Evolutionary conservation across 192 early-diverging fungal species (phyloP), one percentile per base, ranked within the genome.

Genomic region (Dissophora ornata): DNA sequence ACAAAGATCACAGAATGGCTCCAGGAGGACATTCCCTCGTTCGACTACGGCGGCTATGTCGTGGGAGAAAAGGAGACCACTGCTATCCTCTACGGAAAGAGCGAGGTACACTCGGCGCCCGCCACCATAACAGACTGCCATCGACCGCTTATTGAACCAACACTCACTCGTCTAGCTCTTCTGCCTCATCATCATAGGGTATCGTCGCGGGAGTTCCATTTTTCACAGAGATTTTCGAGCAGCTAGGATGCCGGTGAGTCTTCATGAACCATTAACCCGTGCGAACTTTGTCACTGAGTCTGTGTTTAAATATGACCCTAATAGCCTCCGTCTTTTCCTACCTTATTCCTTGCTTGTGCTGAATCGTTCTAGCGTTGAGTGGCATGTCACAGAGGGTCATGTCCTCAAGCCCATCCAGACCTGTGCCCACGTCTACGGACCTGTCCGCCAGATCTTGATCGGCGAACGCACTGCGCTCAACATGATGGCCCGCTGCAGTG

Each of bases 11-110:
- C 89, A n/a, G 80, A 81, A 48, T 98, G 95, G 93, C 84, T 98
- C 11, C 83, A 90, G 71, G 96, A 99, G 75, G 97, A 99, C 81
- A 92, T 93, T n/a, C 95, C 97, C 7, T 95, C 94, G 18, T 97
- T 99, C 78, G 97, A 99, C 81, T 97, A 95, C 77, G 97, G 97
- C 33, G 97, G 97, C 55, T 97, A 89, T 63, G 97, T 99, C 24
- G 97, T 99, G 25, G 95, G 96, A 62, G 92, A 96, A 69, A 84
- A 87, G 15, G 87, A 88, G 9, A 88, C 97, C 71, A 81, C 81
- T 12, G 97, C 96, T 11, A 86, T 92, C 19, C 83, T 99, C 12
- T 96, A 86, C 67, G 93, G 94, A 70, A 99, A 99, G 80, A 87
- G 91, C 24, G 73, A 71, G 56, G 81, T 82, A 64, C 18, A 38